A percentile compares a stretch with the other conserved stretches of the same genome.
phyloP scores from a whole-genome alignment of 1,139 yeast species.

The Lodderomyces beijingensis region DNA sequence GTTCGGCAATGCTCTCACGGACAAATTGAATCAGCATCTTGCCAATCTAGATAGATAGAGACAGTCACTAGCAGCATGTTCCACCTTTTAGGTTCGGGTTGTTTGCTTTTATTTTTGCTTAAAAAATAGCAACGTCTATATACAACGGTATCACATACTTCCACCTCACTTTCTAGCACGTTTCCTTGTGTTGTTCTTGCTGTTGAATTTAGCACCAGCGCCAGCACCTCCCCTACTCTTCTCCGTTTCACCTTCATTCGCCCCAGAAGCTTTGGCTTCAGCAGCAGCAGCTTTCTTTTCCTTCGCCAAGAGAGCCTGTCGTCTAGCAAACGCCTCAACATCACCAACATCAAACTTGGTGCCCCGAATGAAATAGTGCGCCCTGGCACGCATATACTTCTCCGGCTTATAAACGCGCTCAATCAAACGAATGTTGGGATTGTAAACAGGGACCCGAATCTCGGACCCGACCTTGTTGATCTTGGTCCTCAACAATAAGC shows the following conservation, averaged over 20 bases:
- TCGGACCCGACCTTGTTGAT: slow-evolving; percentile 78
- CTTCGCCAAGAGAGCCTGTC: slow-evolving; percentile 11
- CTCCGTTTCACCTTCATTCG: not conserved
- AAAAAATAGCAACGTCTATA: too few relatives aligned
- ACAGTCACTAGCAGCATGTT: too few relatives aligned
- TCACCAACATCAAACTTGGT: slow-evolving; percentile 81
- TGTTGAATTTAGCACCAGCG: too few relatives aligned
- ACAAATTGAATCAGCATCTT: slow-evolving; percentile 17
- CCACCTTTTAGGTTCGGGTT: too few relatives aligned
- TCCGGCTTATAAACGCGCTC: slow-evolving; percentile 73
- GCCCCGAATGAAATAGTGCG: slow-evolving; percentile 78
- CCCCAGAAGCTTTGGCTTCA: slow-evolving; percentile 7
- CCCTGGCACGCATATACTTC: slow-evolving; percentile 66
- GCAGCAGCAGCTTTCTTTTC: slow-evolving; percentile 5
- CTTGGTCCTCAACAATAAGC: slow-evolving; percentile 73
- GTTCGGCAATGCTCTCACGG: slow-evolving; percentile 28
- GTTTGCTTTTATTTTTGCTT: too few relatives aligned
- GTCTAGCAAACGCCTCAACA: slow-evolving; percentile 46
- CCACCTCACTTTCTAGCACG: too few relatives aligned
- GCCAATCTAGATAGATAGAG: slow-evolving; percentile 2
- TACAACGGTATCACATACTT: too few relatives aligned
- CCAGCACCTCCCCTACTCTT: too few relatives aligned
- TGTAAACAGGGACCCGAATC: slow-evolving; percentile 70
- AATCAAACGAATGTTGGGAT: slow-evolving; percentile 69
- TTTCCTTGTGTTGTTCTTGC: too few relatives aligned